phyloP scores from a whole-genome alignment of 176 grass and related monocot genomes.

The Alloteropsis semialata region DNA sequence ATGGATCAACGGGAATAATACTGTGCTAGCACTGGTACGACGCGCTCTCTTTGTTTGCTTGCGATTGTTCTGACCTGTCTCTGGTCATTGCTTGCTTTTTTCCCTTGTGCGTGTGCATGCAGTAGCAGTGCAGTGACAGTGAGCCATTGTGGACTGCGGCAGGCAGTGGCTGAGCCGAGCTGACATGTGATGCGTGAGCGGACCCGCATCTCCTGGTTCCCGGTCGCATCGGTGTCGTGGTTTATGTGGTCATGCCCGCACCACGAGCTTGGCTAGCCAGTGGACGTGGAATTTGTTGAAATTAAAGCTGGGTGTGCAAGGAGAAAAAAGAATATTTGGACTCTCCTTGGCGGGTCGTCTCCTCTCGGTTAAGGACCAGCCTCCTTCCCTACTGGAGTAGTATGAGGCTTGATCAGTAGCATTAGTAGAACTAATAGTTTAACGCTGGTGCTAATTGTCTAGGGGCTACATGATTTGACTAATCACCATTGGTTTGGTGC shows the following conservation, averaged over 20 bases:
- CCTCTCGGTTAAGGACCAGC: not conserved
- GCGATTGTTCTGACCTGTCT: not conserved
- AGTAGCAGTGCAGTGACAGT: not conserved
- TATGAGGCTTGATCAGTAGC: not conserved
- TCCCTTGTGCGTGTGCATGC: not conserved
- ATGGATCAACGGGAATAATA: not conserved
- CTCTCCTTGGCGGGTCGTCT: not conserved
- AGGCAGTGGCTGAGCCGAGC: not conserved
- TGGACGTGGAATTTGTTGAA: constrained; percentile 24
- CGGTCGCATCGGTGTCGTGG: not conserved
- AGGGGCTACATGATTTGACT: constrained; percentile 38
- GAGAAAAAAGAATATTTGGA: not conserved
- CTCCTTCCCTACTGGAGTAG: not conserved
- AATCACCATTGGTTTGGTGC: constrained; percentile 25
- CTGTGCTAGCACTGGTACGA: not conserved
- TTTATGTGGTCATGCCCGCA: constrained; percentile 4
- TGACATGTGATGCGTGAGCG: constrained; percentile 9
- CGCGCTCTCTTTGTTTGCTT: not conserved
- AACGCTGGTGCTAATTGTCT: not conserved
- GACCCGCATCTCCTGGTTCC: not conserved
- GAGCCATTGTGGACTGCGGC: not conserved
- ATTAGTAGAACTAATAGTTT: not conserved
- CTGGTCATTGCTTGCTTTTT: not conserved
- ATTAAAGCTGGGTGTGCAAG: not conserved
- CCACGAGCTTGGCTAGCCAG: not conserved